A percentile compares a stretch with the other conserved stretches of the same genome.
Evolutionary conservation across 441 rosid genomes (phyloP).

Genomic region (Cnidoscolus chayamansa): DNA sequence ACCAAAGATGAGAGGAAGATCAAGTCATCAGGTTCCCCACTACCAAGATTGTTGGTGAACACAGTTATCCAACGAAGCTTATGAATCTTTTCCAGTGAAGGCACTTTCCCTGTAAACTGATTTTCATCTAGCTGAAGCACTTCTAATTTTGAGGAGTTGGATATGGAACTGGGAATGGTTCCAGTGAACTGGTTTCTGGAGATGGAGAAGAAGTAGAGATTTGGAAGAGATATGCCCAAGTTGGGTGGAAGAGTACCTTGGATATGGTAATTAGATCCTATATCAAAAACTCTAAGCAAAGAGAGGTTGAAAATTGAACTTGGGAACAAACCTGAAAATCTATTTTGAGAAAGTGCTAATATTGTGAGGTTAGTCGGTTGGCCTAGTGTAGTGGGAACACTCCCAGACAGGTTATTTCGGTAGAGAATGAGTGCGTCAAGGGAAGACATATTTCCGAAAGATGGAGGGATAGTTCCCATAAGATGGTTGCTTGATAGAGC

Average conservation of each 20-base stretch:
- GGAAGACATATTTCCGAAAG: slow-evolving; percentile 40
- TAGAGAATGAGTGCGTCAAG: slow-evolving; percentile 25
- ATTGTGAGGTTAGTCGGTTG: not conserved
- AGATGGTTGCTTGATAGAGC: not conserved
- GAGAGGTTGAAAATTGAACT: slow-evolving; percentile 14
- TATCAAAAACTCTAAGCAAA: not conserved
- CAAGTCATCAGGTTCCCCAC: slow-evolving; percentile 15
- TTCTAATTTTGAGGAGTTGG: slow-evolving; percentile 13
- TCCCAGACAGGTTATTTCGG: slow-evolving; percentile 32
- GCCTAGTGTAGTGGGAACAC: not conserved
- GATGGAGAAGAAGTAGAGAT: not conserved
- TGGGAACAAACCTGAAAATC: slow-evolving; percentile 20
- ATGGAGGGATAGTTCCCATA: slow-evolving; percentile 20
- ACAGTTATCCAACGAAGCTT: not conserved
- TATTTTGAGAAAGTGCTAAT: not conserved
- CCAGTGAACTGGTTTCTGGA: slow-evolving; percentile 14
- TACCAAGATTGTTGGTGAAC: slow-evolving; percentile 15
- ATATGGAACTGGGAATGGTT: slow-evolving; percentile 11
- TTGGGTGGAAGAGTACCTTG: slow-evolving; percentile 4
- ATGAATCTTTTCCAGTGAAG: slow-evolving; percentile 4
- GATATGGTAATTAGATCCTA: not conserved
- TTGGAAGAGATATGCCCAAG: slow-evolving; percentile 8
- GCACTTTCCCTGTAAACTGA: slow-evolving; percentile 22
- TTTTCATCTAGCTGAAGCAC: slow-evolving; percentile 3
- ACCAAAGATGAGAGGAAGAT: slow-evolving; percentile 17